These are phyloP conservation scores for Dictyostelium capitatum DNA, from an alignment of 78 protist species.

Conservation along the genomic window DNA sequence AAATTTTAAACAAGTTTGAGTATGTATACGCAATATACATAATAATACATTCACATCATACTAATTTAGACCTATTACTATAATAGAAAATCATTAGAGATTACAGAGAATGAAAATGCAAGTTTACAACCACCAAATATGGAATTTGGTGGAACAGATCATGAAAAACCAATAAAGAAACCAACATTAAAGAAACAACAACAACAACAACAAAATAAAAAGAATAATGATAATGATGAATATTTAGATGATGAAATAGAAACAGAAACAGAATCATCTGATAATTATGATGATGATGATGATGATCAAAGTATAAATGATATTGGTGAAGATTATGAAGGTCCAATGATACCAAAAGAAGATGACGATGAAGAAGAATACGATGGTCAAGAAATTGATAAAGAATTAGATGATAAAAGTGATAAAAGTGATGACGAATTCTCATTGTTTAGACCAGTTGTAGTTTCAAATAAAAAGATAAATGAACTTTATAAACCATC, in stretches of 20 bases:
- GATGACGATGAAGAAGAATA: slow-evolving; percentile 24
- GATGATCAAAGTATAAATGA: background rate
- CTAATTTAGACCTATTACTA: background rate
- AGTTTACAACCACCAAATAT: slow-evolving; percentile 28
- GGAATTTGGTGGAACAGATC: background rate
- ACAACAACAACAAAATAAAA: background rate
- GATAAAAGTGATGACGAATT: background rate
- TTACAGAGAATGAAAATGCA: slow-evolving; percentile 62
- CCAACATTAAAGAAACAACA: background rate
- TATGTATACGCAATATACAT: background rate
- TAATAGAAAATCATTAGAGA: slow-evolving; percentile 32
- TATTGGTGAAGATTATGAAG: background rate
- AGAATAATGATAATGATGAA: background rate
- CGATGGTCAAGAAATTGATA: slow-evolving; percentile 18
- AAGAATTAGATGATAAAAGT: background rate
- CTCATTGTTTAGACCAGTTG: background rate
- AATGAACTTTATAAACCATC: slow-evolving; percentile 13
- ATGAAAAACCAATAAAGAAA: background rate
- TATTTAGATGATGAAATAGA: background rate
- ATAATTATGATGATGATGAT: background rate
- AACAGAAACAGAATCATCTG: too few species aligned
- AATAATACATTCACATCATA: background rate
- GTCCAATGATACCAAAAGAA: slow-evolving; percentile 1
- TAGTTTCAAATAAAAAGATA: background rate
- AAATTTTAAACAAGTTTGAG: slow-evolving; percentile 26